Conservation (phyloP, 768 basidiomycete genomes). For the Mrakia hoshinonis region DNA sequence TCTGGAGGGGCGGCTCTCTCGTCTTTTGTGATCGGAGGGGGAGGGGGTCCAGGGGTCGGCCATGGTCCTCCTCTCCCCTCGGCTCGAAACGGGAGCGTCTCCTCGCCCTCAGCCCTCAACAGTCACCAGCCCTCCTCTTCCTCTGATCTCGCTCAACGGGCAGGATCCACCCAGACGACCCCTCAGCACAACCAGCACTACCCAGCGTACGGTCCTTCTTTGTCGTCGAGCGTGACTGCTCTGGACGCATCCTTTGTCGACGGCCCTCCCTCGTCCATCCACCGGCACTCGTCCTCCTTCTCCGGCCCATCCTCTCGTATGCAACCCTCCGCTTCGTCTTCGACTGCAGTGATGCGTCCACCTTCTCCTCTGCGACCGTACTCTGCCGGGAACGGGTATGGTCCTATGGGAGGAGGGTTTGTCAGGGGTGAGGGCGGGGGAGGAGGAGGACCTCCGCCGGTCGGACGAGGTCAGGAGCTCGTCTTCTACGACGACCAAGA, state of each 20-base stretch:
- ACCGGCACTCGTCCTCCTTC: not conserved
- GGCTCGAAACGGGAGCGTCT: not conserved
- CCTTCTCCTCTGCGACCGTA: not conserved
- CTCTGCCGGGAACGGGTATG: too few relatives aligned
- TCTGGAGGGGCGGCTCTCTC: not conserved
- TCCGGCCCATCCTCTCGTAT: not conserved
- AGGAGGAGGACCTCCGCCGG: not conserved
- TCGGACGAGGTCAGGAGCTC: too few relatives aligned
- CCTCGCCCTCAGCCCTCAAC: not conserved
- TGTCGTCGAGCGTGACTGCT: too few relatives aligned
- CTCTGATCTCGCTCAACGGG: not conserved
- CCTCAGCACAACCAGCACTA: not conserved
- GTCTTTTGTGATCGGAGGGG: too few relatives aligned
- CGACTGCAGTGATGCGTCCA: not conserved
- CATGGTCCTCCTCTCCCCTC: not conserved
- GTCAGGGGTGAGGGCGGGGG: not conserved
- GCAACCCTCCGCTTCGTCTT: not conserved
- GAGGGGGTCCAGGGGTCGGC: too few relatives aligned
- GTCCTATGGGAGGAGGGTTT: conserved; percentile 2
- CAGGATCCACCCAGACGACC: not conserved
- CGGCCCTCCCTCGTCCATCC: not conserved
- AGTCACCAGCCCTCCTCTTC: not conserved
- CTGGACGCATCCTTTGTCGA: too few relatives aligned
- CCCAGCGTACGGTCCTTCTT: not conserved
- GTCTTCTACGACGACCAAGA: too few relatives aligned